phyloP scores from a whole-genome alignment of 305 asterid genomes.

The Fraxinus xanthoxyloides region DNA sequence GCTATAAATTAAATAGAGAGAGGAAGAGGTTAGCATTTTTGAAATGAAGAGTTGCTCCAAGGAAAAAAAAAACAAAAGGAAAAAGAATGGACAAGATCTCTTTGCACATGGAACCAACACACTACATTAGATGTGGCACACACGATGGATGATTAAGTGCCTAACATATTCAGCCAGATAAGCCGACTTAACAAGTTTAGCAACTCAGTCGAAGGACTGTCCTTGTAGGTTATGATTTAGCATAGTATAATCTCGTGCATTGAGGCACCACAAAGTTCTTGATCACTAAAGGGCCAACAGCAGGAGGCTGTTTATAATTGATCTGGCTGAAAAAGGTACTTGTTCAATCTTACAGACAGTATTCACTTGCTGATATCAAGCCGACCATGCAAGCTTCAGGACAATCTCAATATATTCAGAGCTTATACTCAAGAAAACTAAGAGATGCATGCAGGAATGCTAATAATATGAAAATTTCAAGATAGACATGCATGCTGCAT shows the following conservation, averaged over 20 bases:
- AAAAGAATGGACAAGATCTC: neutral
- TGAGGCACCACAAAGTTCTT: constrained; percentile 20
- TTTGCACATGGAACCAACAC: neutral
- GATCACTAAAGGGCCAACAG: constrained; percentile 10
- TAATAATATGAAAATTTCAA: constrained; percentile 11
- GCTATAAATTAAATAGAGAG: constrained; percentile 40
- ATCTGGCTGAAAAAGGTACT: constrained; percentile 2
- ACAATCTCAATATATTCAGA: neutral
- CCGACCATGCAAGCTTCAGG: neutral
- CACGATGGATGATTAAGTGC: constrained; percentile 2
- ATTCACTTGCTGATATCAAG: constrained; percentile 16
- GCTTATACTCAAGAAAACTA: neutral
- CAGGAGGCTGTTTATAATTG: constrained; percentile 5
- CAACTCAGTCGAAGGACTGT: neutral
- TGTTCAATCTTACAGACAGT: neutral
- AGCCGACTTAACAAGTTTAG: constrained; percentile 6
- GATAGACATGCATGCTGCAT: constrained; percentile 14
- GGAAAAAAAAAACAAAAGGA: neutral
- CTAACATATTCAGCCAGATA: neutral
- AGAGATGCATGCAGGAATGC: neutral
- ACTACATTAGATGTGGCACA: neutral
- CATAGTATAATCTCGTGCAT: constrained; percentile 9
- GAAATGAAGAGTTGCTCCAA: constrained; percentile 8
- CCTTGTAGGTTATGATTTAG: neutral
- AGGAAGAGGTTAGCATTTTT: constrained; percentile 19